These are phyloP conservation scores for Aspergillus sojae DNA, from an alignment of 2,329 filamentous ascomycete genomes.

Conservation along the genomic window DNA sequence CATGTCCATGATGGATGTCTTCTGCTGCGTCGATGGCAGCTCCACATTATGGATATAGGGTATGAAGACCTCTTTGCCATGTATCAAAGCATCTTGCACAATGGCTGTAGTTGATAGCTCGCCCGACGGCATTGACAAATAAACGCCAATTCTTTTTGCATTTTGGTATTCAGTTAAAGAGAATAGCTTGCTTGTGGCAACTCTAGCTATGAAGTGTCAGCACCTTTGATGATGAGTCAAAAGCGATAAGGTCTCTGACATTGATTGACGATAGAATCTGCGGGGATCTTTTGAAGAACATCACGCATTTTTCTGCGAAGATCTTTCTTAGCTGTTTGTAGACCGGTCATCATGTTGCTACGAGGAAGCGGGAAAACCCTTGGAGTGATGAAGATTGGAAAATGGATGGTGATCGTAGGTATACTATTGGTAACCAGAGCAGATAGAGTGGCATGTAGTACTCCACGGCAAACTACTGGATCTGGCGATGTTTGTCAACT, in stretches of 20 bases:
- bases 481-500: conserved; percentile 2
- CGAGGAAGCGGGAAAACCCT: not conserved
- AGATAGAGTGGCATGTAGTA: not conserved
- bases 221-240: conserved; percentile 5
- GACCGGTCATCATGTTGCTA: conserved; percentile 52
- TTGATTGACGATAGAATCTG: conserved; percentile 67
- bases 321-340: conserved; percentile 73
- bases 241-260: conserved; percentile 57
- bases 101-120: conserved; percentile 85
- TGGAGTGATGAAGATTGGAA: not conserved
- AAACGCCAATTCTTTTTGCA: conserved; percentile 78
- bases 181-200: conserved; percentile 66
- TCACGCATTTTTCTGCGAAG: conserved; percentile 71
- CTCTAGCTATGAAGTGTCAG: conserved; percentile 56
- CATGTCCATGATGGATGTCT: conserved; percentile 90
- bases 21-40: conserved; percentile 43
- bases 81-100: conserved; percentile 74
- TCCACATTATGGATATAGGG: conserved; percentile 76
- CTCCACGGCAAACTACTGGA: not conserved
- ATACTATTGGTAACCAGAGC: too few relatives aligned
- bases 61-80: conserved; percentile 85
- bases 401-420: not conserved
- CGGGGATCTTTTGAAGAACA: conserved; percentile 62
- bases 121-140: conserved; percentile 86
- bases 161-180: conserved; percentile 72